Conservation (phyloP, 148 eudicot genomes). For the Euryodendron excelsum region DNA sequence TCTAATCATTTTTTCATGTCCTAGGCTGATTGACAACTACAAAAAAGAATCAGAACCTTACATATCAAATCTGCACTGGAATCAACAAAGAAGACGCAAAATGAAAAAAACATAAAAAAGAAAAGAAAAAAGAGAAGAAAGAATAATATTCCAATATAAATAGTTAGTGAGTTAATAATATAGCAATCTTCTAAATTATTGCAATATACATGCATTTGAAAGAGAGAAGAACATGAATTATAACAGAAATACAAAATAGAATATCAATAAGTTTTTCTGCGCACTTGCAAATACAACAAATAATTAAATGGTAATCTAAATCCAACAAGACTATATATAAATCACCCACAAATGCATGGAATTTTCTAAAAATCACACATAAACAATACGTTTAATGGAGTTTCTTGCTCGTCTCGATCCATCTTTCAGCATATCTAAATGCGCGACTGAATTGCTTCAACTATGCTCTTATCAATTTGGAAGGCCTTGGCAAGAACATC, state of each 20-base stretch:
- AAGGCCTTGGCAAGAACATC: conserved; percentile 24
- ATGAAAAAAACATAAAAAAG: not conserved
- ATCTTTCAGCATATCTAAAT: not conserved
- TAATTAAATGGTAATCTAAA: too few relatives aligned
- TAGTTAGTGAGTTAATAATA: too few relatives aligned
- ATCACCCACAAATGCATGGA: too few relatives aligned
- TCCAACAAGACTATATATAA: too few relatives aligned
- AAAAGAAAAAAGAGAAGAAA: not conserved
- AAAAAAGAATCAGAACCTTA: conserved; percentile 12
- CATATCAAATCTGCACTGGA: conserved; percentile 3
- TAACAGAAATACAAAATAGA: too few relatives aligned
- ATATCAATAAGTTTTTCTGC: too few relatives aligned
- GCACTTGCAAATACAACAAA: too few relatives aligned
- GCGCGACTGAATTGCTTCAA: conserved; percentile 1
- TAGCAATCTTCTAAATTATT: too few relatives aligned
- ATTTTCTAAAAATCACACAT: too few relatives aligned
- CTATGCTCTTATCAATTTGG: not conserved
- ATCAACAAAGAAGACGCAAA: not conserved
- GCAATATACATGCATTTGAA: too few relatives aligned
- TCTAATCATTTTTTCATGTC: conserved; percentile 48
- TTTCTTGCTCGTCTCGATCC: not conserved
- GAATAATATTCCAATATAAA: too few relatives aligned
- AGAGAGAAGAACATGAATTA: too few relatives aligned
- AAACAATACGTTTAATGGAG: not conserved
- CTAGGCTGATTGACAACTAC: conserved; percentile 33